phyloP scores from a whole-genome alignment of 176 grass and related monocot species.

The Zea luxurians region DNA sequence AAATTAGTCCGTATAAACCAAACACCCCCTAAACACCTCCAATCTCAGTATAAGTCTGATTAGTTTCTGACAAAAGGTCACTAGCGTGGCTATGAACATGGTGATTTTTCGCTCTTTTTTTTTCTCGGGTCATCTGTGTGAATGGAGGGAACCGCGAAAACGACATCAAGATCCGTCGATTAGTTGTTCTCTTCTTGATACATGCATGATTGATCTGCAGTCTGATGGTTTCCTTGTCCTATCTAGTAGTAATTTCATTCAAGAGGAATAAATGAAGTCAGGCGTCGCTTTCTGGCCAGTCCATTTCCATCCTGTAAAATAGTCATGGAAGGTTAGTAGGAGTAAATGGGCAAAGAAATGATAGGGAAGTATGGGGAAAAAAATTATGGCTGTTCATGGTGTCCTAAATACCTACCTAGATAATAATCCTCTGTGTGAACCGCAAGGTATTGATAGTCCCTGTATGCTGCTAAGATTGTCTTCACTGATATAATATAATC shows the following conservation, averaged over 20 bases:
- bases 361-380: background rate
- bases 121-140: constrained; percentile 25
- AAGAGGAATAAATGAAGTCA: constrained; percentile 6
- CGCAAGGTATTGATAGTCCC: constrained; percentile 21
- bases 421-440: constrained; percentile 29
- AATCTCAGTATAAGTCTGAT: background rate
- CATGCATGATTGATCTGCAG: constrained; percentile 29
- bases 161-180: constrained; percentile 6
- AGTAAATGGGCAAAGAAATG: background rate
- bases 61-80: background rate
- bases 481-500: constrained; percentile 20
- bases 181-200: constrained; percentile 2
- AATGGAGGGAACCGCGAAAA: constrained; percentile 21
- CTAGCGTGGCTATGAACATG: background rate
- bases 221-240: constrained; percentile 28
- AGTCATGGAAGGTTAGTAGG: background rate
- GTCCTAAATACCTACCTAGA: background rate
- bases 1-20: too few relatives aligned
- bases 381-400: background rate
- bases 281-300: constrained; percentile 26
- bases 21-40: background rate
- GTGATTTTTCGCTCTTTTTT: background rate
- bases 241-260: constrained; percentile 18
- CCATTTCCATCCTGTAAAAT: constrained; percentile 19
- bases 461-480: constrained; percentile 22